Percentiles rank a stretch among this genome's conserved stretches.
Evolutionary conservation across 2,329 filamentous ascomycete genomes (phyloP).

Genomic region (Botrytis pseudocinerea): DNA sequence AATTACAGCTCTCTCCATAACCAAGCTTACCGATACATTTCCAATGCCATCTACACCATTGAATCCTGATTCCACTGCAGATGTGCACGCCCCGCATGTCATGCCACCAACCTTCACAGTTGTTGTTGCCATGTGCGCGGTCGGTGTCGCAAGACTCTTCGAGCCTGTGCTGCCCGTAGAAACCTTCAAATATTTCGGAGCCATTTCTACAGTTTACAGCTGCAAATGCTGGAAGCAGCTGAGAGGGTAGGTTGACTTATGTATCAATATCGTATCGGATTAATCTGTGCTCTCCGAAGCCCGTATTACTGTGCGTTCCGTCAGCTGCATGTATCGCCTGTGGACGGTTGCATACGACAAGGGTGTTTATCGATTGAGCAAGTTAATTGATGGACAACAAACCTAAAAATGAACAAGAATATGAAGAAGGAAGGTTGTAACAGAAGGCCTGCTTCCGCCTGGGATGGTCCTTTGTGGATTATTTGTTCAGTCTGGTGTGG

Average conservation of each 20-base stretch:
- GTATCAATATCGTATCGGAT: constrained; percentile 17
- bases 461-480: not conserved
- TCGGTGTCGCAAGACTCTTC: constrained; percentile 30
- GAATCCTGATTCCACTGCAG: constrained; percentile 91
- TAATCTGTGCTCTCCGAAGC: not conserved
- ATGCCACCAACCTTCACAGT: constrained; percentile 89
- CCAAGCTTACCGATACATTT: constrained; percentile 85
- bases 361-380: constrained; percentile 23
- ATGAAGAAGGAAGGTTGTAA: constrained; percentile 5
- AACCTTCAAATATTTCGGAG: constrained; percentile 37
- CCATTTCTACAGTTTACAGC: constrained; percentile 34
- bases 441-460: constrained; percentile 25
- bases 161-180: constrained; percentile 29
- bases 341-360: constrained; percentile 14
- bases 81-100: constrained; percentile 92
- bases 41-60: constrained; percentile 77
- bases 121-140: constrained; percentile 76
- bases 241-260: constrained; percentile 10
- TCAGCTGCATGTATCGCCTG: constrained; percentile 20
- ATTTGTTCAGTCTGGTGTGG: not conserved
- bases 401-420: constrained; percentile 1
- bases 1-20: constrained; percentile 94
- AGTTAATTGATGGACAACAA: constrained; percentile 8
- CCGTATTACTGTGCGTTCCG: constrained; percentile 19
- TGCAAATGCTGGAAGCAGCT: constrained; percentile 1